Evolutionary conservation across 305 asterid species (phyloP), one percentile per base, ranked within the genome.

Genomic region (Caryopteris hybrid): DNA sequence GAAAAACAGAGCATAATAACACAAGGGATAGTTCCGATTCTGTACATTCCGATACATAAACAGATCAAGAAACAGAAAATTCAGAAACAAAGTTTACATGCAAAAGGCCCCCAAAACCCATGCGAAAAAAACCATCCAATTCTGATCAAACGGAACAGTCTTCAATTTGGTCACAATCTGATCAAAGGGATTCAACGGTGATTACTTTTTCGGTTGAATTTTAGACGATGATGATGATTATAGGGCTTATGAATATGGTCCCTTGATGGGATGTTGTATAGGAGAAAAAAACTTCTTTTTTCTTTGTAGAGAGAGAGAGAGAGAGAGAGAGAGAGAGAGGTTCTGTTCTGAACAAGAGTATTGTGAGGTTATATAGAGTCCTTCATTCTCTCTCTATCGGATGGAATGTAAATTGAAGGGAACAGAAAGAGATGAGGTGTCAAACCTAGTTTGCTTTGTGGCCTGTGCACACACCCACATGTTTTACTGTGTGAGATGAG

Each of bases 101-200:
- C 84, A 66, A 79, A 66, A 82, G 80, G 78, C 84, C 79, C 82
- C 73, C 86, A 88, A 83, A 86, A 86, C 84, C 89, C 85, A 77
- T 70, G 69, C 29, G 56, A 62, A 25, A 67, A 81, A 64, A 64
- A 42, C 51, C 66, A 48, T 51, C 46, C 47, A 71, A 55, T 20
- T 51, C 67, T 65, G 78, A 72, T 73, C 70, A 75, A 71, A 69
- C 29, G 31, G 31, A 64, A 70, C 63, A 64, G 42, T 59, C 73
- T 25, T 50, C 72, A 69, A 69, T 59, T 50, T 42, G 81, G 69
- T 42, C 67, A 47, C 64, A 69, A 75, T 76, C 79, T 17, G 84
- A 78, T 76, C 76, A 68, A 63, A 34, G 60, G 64, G 43, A 16
- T 74, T 66, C 27, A 41, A 41, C 10, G 74, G 69, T 53, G 75